Conservation (phyloP, 768 basidiomycete genomes). For the Artomyces pyxidatus region DNA sequence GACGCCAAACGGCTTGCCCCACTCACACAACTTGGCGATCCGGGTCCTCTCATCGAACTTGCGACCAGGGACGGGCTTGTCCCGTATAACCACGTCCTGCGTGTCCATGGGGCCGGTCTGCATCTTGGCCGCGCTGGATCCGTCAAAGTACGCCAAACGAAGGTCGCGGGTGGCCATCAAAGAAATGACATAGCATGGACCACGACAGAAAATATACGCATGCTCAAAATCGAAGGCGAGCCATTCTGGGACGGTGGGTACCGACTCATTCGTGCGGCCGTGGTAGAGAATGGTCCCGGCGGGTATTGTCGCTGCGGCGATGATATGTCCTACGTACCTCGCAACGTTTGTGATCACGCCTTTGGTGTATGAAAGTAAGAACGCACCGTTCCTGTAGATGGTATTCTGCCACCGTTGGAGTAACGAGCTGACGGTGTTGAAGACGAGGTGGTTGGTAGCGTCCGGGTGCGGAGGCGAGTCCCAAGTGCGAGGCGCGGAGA, state of each 20-base stretch:
- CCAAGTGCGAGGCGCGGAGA: neutral
- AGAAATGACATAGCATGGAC: conserved; percentile 3
- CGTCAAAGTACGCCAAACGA: conserved; percentile 13
- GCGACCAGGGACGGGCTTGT: conserved; percentile 16
- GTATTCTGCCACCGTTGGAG: neutral
- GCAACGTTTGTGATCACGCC: too few relatives aligned
- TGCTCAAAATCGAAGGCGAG: conserved; percentile 15
- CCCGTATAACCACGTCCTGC: conserved; percentile 30
- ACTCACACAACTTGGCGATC: conserved; percentile 24
- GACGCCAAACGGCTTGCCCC: conserved; percentile 24
- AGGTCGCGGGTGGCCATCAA: conserved; percentile 9
- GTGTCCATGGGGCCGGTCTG: conserved; percentile 25
- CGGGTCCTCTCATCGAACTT: conserved; percentile 18
- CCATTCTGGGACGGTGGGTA: conserved; percentile 11
- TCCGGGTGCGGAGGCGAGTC: neutral
- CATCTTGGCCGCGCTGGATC: conserved; percentile 15
- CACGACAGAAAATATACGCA: conserved; percentile 2
- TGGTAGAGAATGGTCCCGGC: conserved; percentile 14
- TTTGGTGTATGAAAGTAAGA: too few relatives aligned
- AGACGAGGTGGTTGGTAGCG: neutral
- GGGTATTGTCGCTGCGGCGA: conserved; percentile 10
- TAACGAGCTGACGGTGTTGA: neutral
- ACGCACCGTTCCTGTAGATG: neutral
- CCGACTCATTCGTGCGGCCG: neutral
- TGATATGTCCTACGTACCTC: conserved; percentile 9